Base-by-base conservation (phyloP, 495 filamentous ascomycete species). In the Talaromyces thailandensis region DNA sequence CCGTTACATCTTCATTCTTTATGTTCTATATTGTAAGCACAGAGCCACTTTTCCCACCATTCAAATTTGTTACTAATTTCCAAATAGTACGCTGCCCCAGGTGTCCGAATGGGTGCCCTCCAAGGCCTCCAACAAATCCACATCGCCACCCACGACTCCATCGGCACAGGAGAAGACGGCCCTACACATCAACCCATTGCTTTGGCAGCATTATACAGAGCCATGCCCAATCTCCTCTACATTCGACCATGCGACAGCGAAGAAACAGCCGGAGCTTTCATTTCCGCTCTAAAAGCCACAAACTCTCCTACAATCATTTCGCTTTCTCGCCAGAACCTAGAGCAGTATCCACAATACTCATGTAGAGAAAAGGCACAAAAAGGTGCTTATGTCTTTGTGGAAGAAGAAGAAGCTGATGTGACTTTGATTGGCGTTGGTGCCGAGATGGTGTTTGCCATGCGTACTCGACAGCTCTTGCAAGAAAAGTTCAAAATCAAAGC, bases 151-250 rank as follows among this genome's bases (percentile, higher is more conserved):
- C 84, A 87, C 68, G 82, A 87, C 72, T 79, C 75, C 11, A 83
- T 87, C 51, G 83, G 79, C 9, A 79, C 75, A 56, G 84, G 83
- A 26, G 80, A 87, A 66, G 81, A 87, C 63, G 84, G 83, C 0
- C 84, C 81, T 0, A 87, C 83, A 2, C 83, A 87, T 64, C 83
- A 87, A 62, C 83, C 83, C 3, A 79, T 87, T 61, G 83, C 81
- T 48, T 73, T 86, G 4, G 80, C 79, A 23, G 70, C 81, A 0
- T 66, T 85, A 23, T 87, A 82, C 66, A 79, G 83, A 4, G 80
- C 82, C 8, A 86, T 86, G 83, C 83, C 82, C 1, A 84, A 85
- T 62, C 64, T 86, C 2, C 71, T 82, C n/a, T 83, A 83, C 67
- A 81, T 85, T 59, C 78, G 83, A 1, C 82, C 82, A 0, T 74